Percentiles rank a stretch among this genome's conserved stretches.
These are phyloP conservation scores for Aspergillus cristatus DNA, from an alignment of 495 filamentous ascomycete species.

Conservation along the genomic window DNA sequence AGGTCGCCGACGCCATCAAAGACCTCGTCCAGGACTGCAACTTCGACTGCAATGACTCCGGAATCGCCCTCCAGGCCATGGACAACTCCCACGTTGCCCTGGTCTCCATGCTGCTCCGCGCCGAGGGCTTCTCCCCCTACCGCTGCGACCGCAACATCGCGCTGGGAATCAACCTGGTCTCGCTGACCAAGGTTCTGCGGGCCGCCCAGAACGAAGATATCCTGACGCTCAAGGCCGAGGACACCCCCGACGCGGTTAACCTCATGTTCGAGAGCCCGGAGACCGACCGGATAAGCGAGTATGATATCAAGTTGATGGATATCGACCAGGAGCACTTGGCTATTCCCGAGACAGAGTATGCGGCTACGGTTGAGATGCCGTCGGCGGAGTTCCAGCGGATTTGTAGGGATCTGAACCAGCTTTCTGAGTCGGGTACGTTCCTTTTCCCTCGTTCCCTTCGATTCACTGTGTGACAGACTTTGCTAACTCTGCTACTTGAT, in stretches of 20 bases:
- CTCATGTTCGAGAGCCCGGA: constrained; percentile 88
- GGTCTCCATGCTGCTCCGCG: constrained; percentile 96
- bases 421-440: constrained; percentile 88
- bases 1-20: constrained; percentile 99
- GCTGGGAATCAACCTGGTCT: constrained; percentile 91
- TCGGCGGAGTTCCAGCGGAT: constrained; percentile 88
- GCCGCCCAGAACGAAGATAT: constrained; percentile 92
- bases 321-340: constrained; percentile 99
- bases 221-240: constrained; percentile 92
- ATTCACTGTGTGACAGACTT: too few relatives aligned
- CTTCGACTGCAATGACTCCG: constrained; percentile 99
- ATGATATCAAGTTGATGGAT: constrained; percentile 99
- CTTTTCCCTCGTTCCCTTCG: background rate
- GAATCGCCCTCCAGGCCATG: constrained; percentile 98
- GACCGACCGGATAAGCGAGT: constrained; percentile 89
- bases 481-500: background rate
- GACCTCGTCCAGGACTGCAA: constrained; percentile 99
- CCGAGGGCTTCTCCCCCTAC: constrained; percentile 91
- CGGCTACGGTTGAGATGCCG: constrained; percentile 84
- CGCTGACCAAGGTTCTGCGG: constrained; percentile 94
- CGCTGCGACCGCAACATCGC: constrained; percentile 99
- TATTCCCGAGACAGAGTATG: constrained; percentile 97
- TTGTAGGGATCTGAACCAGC: constrained; percentile 76
- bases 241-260: constrained; percentile 91
- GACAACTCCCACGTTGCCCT: constrained; percentile 99